phyloP scores from a whole-genome alignment of 192 early-diverging fungal species.

The Mortierella hygrophila region DNA sequence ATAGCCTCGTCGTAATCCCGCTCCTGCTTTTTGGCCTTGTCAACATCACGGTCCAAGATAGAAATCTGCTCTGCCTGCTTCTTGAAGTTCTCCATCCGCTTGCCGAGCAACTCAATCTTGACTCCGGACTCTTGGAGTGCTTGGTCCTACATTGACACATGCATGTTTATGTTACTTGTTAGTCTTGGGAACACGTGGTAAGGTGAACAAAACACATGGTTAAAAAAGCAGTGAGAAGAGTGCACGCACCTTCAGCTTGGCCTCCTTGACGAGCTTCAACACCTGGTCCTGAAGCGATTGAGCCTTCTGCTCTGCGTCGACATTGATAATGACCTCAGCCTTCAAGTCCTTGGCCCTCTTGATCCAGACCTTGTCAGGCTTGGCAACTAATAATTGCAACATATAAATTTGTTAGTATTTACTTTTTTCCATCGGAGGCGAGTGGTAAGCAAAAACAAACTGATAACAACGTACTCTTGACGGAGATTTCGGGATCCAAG shows the following conservation, averaged over 20 bases:
- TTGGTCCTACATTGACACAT: slow-evolving; percentile 70
- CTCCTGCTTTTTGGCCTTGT: slow-evolving; percentile 70
- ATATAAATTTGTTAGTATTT: background rate
- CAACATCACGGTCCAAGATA: slow-evolving; percentile 70
- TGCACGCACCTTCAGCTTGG: slow-evolving; percentile 74
- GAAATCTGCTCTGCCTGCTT: slow-evolving; percentile 75
- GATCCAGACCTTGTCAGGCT: slow-evolving; percentile 81
- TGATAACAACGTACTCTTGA: slow-evolving; percentile 56
- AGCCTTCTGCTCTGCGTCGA: slow-evolving; percentile 82
- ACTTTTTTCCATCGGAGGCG: background rate
- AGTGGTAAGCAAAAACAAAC: background rate
- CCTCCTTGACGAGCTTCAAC: slow-evolving; percentile 80
- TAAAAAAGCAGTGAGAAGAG: background rate
- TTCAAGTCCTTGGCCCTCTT: slow-evolving; percentile 85
- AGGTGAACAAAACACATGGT: background rate
- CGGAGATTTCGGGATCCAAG: slow-evolving; percentile 65
- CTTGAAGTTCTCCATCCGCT: slow-evolving; percentile 75
- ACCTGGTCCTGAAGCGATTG: slow-evolving; percentile 85
- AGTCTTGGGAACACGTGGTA: background rate
- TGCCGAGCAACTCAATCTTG: slow-evolving; percentile 87
- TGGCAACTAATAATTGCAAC: slow-evolving; percentile 43
- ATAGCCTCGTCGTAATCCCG: slow-evolving; percentile 80
- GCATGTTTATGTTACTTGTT: background rate
- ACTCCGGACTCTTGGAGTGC: slow-evolving; percentile 78
- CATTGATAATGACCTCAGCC: slow-evolving; percentile 82